phyloP scores from a whole-genome alignment of 2,329 filamentous ascomycete species.

The Sporothrix curviconia region DNA sequence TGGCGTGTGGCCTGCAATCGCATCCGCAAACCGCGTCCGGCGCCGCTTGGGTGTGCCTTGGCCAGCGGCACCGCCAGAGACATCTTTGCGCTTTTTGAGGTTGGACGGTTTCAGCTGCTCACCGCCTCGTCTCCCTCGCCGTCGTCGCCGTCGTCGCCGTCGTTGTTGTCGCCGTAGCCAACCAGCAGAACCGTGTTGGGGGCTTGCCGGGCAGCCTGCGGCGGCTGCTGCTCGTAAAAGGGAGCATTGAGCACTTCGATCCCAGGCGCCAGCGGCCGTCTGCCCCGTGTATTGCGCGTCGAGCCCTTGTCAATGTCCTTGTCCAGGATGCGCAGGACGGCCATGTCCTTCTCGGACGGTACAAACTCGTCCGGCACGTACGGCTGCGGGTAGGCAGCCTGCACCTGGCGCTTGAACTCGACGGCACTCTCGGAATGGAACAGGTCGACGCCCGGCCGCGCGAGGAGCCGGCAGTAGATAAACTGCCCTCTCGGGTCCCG shows the following conservation, averaged over 20 bases:
- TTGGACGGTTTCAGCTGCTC: background rate
- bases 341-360: slow-evolving; percentile 30
- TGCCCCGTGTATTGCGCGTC: slow-evolving; percentile 25
- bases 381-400: slow-evolving; percentile 38
- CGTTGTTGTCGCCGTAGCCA: background rate
- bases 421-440: slow-evolving; percentile 35
- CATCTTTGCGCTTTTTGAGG: slow-evolving; percentile 3
- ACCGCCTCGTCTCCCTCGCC: background rate
- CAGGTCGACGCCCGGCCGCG: slow-evolving; percentile 36
- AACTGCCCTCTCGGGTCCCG: slow-evolving; percentile 35
- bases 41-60: background rate
- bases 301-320: slow-evolving; percentile 17
- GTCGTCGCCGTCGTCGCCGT: background rate
- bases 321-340: slow-evolving; percentile 23
- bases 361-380: slow-evolving; percentile 36
- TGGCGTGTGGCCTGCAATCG: slow-evolving; percentile 15
- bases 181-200: background rate
- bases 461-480: slow-evolving; percentile 39
- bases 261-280: slow-evolving; percentile 32
- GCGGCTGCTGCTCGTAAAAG: slow-evolving; percentile 33
- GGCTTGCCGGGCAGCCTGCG: background rate
- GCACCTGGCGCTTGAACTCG: slow-evolving; percentile 41
- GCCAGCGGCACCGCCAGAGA: background rate
- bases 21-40: slow-evolving; percentile 10
- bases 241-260: slow-evolving; percentile 46